Conservation (phyloP, 345 rosid species). For the Bretschneidera sinensis region DNA sequence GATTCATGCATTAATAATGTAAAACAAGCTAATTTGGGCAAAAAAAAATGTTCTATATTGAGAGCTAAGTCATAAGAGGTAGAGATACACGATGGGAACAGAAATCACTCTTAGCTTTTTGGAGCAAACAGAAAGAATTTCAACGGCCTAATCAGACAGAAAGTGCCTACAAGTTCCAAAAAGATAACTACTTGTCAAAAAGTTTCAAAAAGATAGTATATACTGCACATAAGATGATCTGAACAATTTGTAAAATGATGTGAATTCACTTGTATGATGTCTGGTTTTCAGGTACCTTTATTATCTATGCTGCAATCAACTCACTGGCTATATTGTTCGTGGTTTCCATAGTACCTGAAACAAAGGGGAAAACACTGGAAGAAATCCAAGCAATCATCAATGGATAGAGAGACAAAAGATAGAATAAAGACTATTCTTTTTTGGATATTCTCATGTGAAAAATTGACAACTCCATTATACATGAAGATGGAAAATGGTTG, state of each 20-base stretch:
- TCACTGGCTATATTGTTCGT: conserved; percentile 53
- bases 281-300: conserved; percentile 51
- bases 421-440: background rate
- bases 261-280: background rate
- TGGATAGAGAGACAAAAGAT: conserved; percentile 25
- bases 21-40: conserved; percentile 4
- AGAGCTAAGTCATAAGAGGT: background rate
- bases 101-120: background rate
- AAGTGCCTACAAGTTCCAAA: background rate
- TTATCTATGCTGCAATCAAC: conserved; percentile 70
- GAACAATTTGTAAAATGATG: background rate
- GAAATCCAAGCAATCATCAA: conserved; percentile 78
- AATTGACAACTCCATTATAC: background rate
- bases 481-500: too few species aligned
- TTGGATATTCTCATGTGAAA: too few species aligned
- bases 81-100: background rate
- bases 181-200: too few species aligned
- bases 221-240: too few species aligned
- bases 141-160: background rate
- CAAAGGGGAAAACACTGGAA: conserved; percentile 85
- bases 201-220: too few species aligned
- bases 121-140: too few species aligned
- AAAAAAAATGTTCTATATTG: background rate
- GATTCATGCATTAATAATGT: background rate
- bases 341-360: conserved; percentile 68